Base-by-base conservation (phyloP, 352 stramenopile genomes). In the Pythium periplocum region DNA sequence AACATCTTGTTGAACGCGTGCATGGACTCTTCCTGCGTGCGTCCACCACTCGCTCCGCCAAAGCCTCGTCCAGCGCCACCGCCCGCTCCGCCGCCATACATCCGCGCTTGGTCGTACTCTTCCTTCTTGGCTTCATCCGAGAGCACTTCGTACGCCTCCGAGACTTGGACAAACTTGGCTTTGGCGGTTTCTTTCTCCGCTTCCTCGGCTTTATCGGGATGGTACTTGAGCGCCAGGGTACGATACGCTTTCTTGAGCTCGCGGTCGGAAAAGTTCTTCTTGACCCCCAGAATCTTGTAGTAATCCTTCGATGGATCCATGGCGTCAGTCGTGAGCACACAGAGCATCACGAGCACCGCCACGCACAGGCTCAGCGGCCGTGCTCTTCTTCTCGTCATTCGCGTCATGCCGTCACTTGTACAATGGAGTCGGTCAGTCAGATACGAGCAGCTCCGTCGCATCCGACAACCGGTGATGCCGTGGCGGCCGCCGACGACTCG, bases 111-210 rank as follows among this genome's bases (percentile, higher is more conserved):
- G 59, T 98, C 92, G 65, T 97, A 98, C 38, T 94, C 85, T 6
- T 91, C 69, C 40, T 89, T 75, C 68, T 96, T 93, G 11, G 94
- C 65, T 43, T 84, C 66, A 51, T 98, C 92, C 12, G 84, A 95
- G 17, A 98, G 81, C 56, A 97, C 87, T 55, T 96, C 87, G 61
- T 97, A 98, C 2, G 92, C 92, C 54, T 96, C 85, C 17, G 75
- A 94, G 37, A 97, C 87, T 48, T 96, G 78, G 30, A 97, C 88
- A 59, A 98, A 98, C 62, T 93, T 94, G 50, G 93, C 71, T 47
- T 93, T 90, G n/a, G 90, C 86, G 8, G 59, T 42, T 39, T 96
- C 86, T 48, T 95, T 86, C 45, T 93, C 84, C 37, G 85, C 69
- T 4, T 75, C 72, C 52, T 89, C 78, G 0, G 74, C 61, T 59